A percentile compares a stretch with the other conserved stretches of the same genome.
phyloP scores from a whole-genome alignment of 495 filamentous ascomycete species.

The Penicillium ochrochloron region DNA sequence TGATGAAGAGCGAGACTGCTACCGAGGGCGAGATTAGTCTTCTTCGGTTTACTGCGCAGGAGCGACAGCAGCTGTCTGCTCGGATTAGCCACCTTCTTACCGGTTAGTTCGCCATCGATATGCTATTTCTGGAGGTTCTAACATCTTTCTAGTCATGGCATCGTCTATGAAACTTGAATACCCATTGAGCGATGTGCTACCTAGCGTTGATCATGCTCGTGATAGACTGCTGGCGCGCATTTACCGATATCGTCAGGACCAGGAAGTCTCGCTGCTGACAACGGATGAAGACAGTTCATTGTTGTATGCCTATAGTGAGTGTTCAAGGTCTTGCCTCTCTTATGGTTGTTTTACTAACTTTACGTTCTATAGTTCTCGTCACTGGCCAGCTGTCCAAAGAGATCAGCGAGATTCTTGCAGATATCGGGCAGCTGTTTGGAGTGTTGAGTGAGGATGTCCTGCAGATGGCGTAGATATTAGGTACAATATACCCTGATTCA shows the following conservation, averaged over 20 bases:
- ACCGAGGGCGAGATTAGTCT: constrained; percentile 80
- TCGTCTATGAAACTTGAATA: constrained; percentile 93
- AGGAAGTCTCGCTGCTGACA: constrained; percentile 54
- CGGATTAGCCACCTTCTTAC: constrained; percentile 94
- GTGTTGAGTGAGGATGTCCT: constrained; percentile 74
- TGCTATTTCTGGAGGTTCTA: constrained; percentile 9
- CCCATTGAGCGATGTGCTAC: constrained; percentile 84
- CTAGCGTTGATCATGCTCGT: constrained; percentile 76
- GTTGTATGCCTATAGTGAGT: constrained; percentile 73
- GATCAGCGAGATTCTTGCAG: constrained; percentile 54
- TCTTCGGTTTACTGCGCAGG: constrained; percentile 76
- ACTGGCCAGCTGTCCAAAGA: constrained; percentile 57
- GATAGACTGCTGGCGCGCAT: constrained; percentile 89
- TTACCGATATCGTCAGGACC: constrained; percentile 77
- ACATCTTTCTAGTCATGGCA: constrained; percentile 67
- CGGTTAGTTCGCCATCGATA: constrained; percentile 47
- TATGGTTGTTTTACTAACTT: not conserved
- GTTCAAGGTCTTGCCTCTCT: not conserved
- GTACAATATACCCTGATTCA: not conserved
- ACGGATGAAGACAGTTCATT: constrained; percentile 72
- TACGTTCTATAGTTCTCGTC: constrained; percentile 44
- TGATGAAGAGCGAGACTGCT: constrained; percentile 75
- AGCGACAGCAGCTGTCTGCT: constrained; percentile 76
- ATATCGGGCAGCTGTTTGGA: constrained; percentile 66
- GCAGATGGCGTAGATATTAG: constrained; percentile 49